phyloP scores from a whole-genome alignment of 2,329 filamentous ascomycete species.

The Colletotrichum magnum region DNA sequence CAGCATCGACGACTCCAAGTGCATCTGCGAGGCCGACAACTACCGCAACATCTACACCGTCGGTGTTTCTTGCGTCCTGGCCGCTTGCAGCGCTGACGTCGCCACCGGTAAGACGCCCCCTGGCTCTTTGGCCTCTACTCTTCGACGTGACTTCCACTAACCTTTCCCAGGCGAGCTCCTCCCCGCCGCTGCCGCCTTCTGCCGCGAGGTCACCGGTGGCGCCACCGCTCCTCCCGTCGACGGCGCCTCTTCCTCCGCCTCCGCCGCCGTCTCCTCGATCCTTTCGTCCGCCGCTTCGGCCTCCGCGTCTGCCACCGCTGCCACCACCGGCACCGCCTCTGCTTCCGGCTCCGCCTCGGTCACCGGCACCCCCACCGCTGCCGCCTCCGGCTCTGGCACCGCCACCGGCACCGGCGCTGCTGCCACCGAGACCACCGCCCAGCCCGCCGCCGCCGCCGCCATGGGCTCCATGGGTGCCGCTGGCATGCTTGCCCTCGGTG shows the following conservation, averaged over 20 bases:
- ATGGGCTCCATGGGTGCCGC: slow-evolving; percentile 20
- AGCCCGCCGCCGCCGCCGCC: slow-evolving; percentile 17
- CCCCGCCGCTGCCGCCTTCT: slow-evolving; percentile 43
- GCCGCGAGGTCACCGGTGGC: slow-evolving; percentile 38
- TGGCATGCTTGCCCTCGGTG: slow-evolving; percentile 35
- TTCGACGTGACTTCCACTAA: background rate
- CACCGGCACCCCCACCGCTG: background rate
- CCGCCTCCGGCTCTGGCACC: background rate
- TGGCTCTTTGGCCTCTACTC: too few species aligned
- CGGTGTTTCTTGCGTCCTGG: slow-evolving; percentile 58
- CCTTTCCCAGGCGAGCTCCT: slow-evolving; percentile 43
- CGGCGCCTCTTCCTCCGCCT: slow-evolving; percentile 5
- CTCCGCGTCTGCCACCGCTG: slow-evolving; percentile 4
- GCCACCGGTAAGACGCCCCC: slow-evolving; percentile 39
- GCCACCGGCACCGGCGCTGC: too few species aligned
- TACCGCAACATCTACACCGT: slow-evolving; percentile 56
- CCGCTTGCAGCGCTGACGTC: slow-evolving; percentile 56
- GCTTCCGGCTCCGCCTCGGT: slow-evolving; percentile 2
- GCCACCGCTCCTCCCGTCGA: slow-evolving; percentile 16
- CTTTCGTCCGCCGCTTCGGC: slow-evolving; percentile 12
- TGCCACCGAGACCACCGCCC: slow-evolving; percentile 6
- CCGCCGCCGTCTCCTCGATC: slow-evolving; percentile 19
- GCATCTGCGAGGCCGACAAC: slow-evolving; percentile 45
- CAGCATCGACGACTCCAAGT: slow-evolving; percentile 42
- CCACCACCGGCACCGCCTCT: background rate